Evolutionary conservation across 768 basidiomycete genomes (phyloP), one percentile per base, ranked within the genome.

Genomic region (Boletellus ananiceps): DNA sequence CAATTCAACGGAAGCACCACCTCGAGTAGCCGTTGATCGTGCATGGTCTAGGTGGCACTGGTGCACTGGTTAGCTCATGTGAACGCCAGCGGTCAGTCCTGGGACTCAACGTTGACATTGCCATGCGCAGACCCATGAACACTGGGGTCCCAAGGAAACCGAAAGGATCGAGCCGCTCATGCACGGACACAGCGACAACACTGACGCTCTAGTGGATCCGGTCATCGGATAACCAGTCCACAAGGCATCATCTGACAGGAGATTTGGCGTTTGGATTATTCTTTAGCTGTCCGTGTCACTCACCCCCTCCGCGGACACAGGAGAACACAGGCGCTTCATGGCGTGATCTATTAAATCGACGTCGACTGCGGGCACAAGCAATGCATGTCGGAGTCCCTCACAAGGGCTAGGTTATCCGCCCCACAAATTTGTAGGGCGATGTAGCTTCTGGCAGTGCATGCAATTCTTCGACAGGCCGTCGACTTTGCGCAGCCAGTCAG

Each of bases 191-290:
- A 0, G 83, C 70, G 36, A 85, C 74, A 19, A 84, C 76, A 47
- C 80, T 76, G 2, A 81, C 81, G 23, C 71, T 77, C 57, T 83
- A 82, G 38, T 83, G 68, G 46, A 86, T 67, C 82, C 82, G 85
- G 55, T 73, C 69, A 56, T 84, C 76, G 58, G 83, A 84, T 2
- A 83, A 81, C 80, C 79, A 86, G 60, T 78, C 81, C 1, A 69
- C 70, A 1, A 82, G 82, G 76, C 61, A 50, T 81, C 84, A 19
- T 77, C 80, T 80, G 23, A 11, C 27, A 16, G 7, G 39, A n/a
- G 23, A 31, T 46, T 11, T 16, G 29, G 25, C 4, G 1, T 29
- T 2, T 29, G 8, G 7, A 11, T 37, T 9, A 9, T 25, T 25
- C 41, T 19, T 27, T 33, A 43, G 4, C 29, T 29, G 36, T 16